Conservation (phyloP, 108 stramenopile species). For the Parietichytrium sp. region DNA sequence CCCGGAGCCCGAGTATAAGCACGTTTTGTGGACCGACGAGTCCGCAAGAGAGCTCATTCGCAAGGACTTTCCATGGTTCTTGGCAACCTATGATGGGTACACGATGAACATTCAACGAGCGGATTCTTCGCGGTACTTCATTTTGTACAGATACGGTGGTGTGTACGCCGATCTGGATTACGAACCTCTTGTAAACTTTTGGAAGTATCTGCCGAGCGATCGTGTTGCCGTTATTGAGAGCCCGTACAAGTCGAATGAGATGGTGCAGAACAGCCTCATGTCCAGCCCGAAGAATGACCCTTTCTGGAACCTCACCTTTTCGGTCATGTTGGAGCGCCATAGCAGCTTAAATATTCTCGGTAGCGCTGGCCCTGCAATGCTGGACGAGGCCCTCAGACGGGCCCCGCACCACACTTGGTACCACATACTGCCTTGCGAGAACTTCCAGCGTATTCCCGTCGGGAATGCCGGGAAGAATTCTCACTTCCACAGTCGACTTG, state of each 20-base stretch:
- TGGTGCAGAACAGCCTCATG: constrained; percentile 39
- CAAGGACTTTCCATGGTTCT: constrained; percentile 45
- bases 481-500: background rate
- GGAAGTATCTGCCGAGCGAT: background rate
- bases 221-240: constrained; percentile 13
- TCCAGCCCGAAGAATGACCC: constrained; percentile 3
- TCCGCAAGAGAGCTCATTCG: constrained; percentile 44
- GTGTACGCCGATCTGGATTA: constrained; percentile 49
- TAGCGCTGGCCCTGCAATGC: constrained; percentile 11
- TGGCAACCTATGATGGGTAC: constrained; percentile 46
- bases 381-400: constrained; percentile 33
- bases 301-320: constrained; percentile 32
- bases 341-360: constrained; percentile 9
- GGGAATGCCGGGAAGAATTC: constrained; percentile 30
- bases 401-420: background rate
- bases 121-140: constrained; percentile 58
- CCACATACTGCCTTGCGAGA: background rate
- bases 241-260: constrained; percentile 18
- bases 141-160: constrained; percentile 49
- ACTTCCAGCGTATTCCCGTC: constrained; percentile 11
- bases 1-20: constrained; percentile 13
- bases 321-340: background rate
- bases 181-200: background rate
- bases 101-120: constrained; percentile 54
- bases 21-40: constrained; percentile 58